Evolutionary conservation across 805 yeast species (phyloP), one percentile per base, ranked within the genome.

Genomic region (Nematodospora valgi): DNA sequence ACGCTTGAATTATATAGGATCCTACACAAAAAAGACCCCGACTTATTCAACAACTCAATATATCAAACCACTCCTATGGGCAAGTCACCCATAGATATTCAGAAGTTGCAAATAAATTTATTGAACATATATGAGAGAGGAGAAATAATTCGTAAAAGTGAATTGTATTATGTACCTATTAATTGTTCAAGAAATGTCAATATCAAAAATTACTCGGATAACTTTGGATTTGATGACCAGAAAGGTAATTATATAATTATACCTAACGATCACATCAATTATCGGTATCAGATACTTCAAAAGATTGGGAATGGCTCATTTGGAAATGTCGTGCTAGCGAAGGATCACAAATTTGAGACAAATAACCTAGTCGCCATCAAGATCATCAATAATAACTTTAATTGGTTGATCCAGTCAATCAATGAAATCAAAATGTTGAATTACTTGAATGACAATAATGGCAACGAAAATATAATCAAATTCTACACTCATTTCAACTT

Each of bases 251-350:
- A 83, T 48, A 60, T 63, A 5, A 64, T 76, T 1, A 48, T 64
- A 0, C 51, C 54, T 1, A 77, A 81, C 8, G 95, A 86, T 51
- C 96, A 86, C 44, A 73, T 86, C 27, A 81, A 81, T 35, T 86
- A 79, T 54, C 59, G 94, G 19, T 87, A 81, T 51, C 79, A 83
- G 45, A 76, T 86, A 4, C 34, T 74, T 14, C 56, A 65, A 2
- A 56, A 66, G 1, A 65, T 86, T 8, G 96, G 96, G 0, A 75
- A 72, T 32, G 96, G 96, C 6, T 78, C 89, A 27, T 86, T 86
- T 63, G 96, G 96, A 0, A 78, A 76, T 34, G 96, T 87, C 2
- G 62, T 83, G 5, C 67, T 74, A 38, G 82, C 88, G 41, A 54
- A 59, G 15, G 95, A 87, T 58, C 84, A 82, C 50, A 80, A 80